Evolutionary conservation across 176 grass and related monocot species (phyloP).

Genomic region (Cocos nucifera): DNA sequence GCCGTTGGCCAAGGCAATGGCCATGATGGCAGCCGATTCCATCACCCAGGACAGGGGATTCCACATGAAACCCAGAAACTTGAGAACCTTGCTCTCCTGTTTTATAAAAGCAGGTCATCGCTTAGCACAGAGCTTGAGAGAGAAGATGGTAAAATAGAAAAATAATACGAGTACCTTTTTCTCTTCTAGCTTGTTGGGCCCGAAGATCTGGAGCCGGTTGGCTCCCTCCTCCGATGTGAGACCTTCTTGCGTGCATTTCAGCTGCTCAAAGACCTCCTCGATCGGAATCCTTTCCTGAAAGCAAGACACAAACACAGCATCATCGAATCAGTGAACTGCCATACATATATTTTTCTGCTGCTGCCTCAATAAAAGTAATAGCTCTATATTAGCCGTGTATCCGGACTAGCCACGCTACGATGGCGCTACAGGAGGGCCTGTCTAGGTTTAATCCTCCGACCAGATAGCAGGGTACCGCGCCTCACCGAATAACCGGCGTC

Average conservation of each 20-base stretch:
- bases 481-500: no score
- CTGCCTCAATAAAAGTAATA: no score
- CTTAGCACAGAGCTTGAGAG: background rate
- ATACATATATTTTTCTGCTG: no score
- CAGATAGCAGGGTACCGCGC: no score
- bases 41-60: slow-evolving; percentile 98
- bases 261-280: slow-evolving; percentile 77
- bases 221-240: slow-evolving; percentile 44
- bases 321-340: no score
- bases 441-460: no score
- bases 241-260: slow-evolving; percentile 50
- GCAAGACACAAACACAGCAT: background rate
- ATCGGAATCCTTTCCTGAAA: slow-evolving; percentile 78
- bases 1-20: slow-evolving; percentile 73
- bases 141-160: background rate
- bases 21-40: slow-evolving; percentile 84
- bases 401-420: no score
- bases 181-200: slow-evolving; percentile 96
- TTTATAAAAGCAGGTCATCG: background rate
- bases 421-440: no score
- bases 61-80: slow-evolving; percentile 98
- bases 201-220: slow-evolving; percentile 55
- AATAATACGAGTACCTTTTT: slow-evolving; percentile 45
- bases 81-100: slow-evolving; percentile 80
- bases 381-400: no score